Base-by-base conservation (phyloP, 139 green algal species). In the Spirogloea muscicola region DNA sequence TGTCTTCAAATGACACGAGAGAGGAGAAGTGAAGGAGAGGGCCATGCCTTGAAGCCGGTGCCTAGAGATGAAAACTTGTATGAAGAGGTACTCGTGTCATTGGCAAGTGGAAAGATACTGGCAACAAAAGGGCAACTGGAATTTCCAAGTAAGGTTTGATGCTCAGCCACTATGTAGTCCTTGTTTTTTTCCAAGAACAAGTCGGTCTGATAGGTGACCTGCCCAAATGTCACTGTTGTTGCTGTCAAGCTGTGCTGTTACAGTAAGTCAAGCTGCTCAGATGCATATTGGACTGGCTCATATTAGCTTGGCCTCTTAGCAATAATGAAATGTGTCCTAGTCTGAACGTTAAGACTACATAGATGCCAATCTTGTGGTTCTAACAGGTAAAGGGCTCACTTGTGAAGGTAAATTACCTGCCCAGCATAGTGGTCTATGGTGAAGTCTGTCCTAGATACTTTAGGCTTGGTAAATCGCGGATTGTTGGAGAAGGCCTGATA, bases 141-240 rank as follows among this genome's bases (percentile, higher is more conserved):
- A 36, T 36, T 74, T 16, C 78, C 77, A 64, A 98, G 82, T 68
- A 99, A 82, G 40, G 68, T 73, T 88, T 96, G 88, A 86, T 99
- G 95, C 87, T 99, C 95, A 13, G 86, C 84, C 36, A 99, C 89
- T 55, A 98, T 89, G 82, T 96, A 98, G 81, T 99, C 95, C 84
- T 90, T 91, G 81, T 97, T 97, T 67, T 88, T 88, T 4, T 88
- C 84, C 41, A 88, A 43, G 72, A 88, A 88, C 33, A 76, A 60
- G 0, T 86, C 78, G 0, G 79, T 82, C 2, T 82, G 41, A 42
- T 88, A 88, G n/a, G 55, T 83, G 58, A 87, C 82, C 72, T 77
- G 71, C 7, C 16, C n/a, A 63, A n/a, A n/a, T n/a, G n/a, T n/a
- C n/a, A n/a, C n/a, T n/a, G n/a, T 55, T 25, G 18, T 55, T 16